Evolutionary conservation across 805 yeast species (phyloP).

Genomic region (Wickerhamiella lipophila): DNA sequence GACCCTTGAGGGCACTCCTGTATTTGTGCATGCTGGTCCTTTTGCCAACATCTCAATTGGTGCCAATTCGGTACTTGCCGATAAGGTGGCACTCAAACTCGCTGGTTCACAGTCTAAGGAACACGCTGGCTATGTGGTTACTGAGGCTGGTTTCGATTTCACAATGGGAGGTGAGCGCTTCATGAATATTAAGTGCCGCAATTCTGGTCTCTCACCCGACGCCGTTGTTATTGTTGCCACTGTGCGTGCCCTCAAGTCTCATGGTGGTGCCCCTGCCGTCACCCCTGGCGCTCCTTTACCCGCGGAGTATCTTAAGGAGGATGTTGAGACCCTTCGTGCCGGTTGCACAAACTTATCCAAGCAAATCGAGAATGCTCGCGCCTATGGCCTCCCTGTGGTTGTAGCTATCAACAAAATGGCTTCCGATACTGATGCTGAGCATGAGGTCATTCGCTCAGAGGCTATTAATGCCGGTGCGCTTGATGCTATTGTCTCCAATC

Average conservation of each 20-base stretch:
- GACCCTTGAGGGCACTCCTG: conserved; percentile 95
- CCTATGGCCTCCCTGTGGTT: conserved; percentile 81
- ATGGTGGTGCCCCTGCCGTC: conserved; percentile 96
- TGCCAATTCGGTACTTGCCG: conserved; percentile 89
- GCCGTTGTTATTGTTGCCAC: conserved; percentile 91
- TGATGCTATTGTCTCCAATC: conserved; percentile 81
- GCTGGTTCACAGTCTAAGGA: conserved; percentile 47
- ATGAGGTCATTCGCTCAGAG: conserved; percentile 63
- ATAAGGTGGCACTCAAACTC: conserved; percentile 78
- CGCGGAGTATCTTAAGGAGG: conserved; percentile 64
- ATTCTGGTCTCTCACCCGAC: conserved; percentile 79
- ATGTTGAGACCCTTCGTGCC: conserved; percentile 57
- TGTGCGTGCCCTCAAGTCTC: conserved; percentile 89
- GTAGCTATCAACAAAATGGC: conserved; percentile 87
- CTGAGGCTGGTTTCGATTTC: conserved; percentile 98
- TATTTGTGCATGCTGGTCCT: conserved; percentile 95
- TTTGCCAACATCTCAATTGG: conserved; percentile 96
- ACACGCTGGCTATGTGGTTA: conserved; percentile 67
- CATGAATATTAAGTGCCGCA: conserved; percentile 87
- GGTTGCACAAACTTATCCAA: conserved; percentile 85
- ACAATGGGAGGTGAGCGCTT: conserved; percentile 99
- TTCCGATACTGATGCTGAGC: conserved; percentile 70
- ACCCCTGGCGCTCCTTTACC: conserved; percentile 88
- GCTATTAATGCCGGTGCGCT: conserved; percentile 85
- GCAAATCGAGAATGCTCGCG: conserved; percentile 75